These are phyloP conservation scores for Prunus campanulata DNA, from an alignment of 306 rosid species.

Conservation along the genomic window DNA sequence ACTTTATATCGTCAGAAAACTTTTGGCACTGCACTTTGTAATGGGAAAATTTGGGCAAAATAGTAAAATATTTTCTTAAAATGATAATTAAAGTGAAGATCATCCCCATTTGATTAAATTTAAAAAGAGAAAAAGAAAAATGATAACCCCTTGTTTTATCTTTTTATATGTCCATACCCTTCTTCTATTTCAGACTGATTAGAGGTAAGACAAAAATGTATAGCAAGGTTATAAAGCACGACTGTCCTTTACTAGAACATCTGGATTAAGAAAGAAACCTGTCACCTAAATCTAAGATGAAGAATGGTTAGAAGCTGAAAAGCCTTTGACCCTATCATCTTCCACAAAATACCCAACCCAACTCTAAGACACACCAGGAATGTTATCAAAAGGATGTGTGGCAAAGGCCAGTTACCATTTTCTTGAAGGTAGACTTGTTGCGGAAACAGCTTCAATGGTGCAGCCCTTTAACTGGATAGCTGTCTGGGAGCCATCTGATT, in stretches of 20 bases:
- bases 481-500: slow-evolving; percentile 51
- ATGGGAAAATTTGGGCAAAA: background rate
- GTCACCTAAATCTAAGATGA: background rate
- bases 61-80: background rate
- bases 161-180: background rate
- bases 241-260: background rate
- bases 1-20: slow-evolving; percentile 7
- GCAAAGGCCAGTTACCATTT: slow-evolving; percentile 62
- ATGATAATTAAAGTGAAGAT: background rate
- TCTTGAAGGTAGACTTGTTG: slow-evolving; percentile 57
- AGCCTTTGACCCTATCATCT: background rate
- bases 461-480: slow-evolving; percentile 58
- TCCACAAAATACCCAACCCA: background rate
- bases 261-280: background rate
- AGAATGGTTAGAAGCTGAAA: background rate
- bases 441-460: slow-evolving; percentile 73
- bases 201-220: background rate
- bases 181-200: background rate
- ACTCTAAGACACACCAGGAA: background rate
- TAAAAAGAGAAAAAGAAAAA: background rate
- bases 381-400: background rate
- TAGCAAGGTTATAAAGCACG: background rate
- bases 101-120: background rate
- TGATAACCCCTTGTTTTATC: background rate
- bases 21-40: background rate